Evolutionary conservation across 306 rosid species (phyloP).

Genomic region (Delonix regia): DNA sequence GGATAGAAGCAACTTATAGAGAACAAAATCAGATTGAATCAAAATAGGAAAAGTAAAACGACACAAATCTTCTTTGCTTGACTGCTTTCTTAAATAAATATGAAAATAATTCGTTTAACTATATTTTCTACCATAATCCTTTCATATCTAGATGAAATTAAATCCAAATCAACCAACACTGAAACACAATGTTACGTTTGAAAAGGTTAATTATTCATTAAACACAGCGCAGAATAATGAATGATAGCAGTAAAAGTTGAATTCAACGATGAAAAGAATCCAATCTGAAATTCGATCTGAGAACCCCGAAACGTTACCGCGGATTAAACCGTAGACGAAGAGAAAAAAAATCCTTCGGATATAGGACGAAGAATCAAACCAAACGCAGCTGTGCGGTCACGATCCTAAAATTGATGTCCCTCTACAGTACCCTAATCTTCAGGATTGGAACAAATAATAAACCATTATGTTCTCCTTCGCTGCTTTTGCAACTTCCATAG

Average conservation of each 20-base stretch:
- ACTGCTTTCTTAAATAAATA: neutral
- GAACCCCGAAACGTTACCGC: conserved; percentile 22
- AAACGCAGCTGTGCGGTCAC: neutral
- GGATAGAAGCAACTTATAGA: neutral
- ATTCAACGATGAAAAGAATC: neutral
- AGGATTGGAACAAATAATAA: neutral
- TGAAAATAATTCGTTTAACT: neutral
- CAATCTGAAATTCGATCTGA: neutral
- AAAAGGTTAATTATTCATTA: neutral
- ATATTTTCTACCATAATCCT: neutral
- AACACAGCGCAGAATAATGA: neutral
- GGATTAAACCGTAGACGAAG: neutral
- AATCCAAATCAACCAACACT: conserved; percentile 26
- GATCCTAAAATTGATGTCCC: neutral
- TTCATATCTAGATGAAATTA: neutral
- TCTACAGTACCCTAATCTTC: neutral
- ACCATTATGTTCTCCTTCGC: neutral
- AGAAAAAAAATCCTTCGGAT: neutral
- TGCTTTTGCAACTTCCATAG: neutral
- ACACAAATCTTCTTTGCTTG: neutral
- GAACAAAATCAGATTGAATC: neutral
- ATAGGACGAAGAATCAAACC: neutral
- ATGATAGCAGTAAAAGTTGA: neutral
- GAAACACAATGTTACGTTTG: neutral
- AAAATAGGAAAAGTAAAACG: neutral